Base-by-base conservation (phyloP, 345 rosid species). In the Syzygium aromaticum region DNA sequence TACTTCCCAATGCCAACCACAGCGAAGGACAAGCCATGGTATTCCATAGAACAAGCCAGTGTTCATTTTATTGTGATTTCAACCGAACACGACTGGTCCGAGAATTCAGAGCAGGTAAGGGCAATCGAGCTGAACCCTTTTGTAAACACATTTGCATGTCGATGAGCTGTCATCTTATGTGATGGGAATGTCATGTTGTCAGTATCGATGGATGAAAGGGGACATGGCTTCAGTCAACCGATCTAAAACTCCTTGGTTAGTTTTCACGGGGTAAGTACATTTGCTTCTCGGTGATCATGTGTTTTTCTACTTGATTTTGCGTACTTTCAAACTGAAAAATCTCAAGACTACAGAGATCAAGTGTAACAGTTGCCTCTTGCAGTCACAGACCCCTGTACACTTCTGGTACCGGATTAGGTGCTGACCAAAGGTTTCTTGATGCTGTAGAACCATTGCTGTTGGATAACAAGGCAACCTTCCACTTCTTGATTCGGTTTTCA, bases 361-460 rank as follows among this genome's bases (percentile, higher is more conserved):
- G 33, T 43, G 46, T 54, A 27, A 40, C 52, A 5, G 7, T n/a
- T 85, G 84, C 84, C 33, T 57, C 77, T 61, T 91, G 91, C 94
- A 94, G 98, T 86, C 98, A 95, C 83, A 92, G 98, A 51, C 95
- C 95, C 7, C 93, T 95, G 95, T 94, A 94, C 85, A 88, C 91
- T 12, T 89, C 94, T 12, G 86, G 89, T 14, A 51, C 91, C 9
- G 86, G 90, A 78, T 1, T 86, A 27, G 54, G n/a, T 23, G 87
- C 88, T 0, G 94, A 94, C 51, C 9, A 1, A 5, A 30, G 63
- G 2, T 92, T 93, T 86, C 73, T 56, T 2, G 54, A 64, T 3
- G 87, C 78, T 21, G 90, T 95, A 3, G 98, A 94, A 85, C 98
- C 96, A 51, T 73, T 94, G 33, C 89, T 95, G 30, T 52, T 91